Evolutionary conservation across 2,329 filamentous ascomycete genomes (phyloP).

Genomic region (Penicillium verrucosum): DNA sequence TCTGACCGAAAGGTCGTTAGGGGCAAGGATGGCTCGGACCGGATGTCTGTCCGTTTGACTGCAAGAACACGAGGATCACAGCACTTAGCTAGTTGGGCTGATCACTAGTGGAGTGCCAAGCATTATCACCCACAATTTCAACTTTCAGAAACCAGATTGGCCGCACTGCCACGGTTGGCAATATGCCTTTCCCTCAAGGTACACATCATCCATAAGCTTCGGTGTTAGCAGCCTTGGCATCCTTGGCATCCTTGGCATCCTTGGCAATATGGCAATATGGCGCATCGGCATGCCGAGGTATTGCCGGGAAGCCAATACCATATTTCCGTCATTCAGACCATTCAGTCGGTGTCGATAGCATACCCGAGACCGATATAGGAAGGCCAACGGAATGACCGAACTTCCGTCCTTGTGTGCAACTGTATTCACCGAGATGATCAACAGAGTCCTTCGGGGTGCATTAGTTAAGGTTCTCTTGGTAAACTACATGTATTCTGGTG

Average conservation of each 20-base stretch:
- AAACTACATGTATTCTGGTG: neutral
- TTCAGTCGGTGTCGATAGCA: too few relatives aligned
- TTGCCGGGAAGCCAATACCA: too few relatives aligned
- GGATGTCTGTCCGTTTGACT: neutral
- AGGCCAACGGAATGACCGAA: neutral
- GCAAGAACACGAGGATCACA: neutral
- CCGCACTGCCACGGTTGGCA: neutral
- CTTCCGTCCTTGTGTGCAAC: neutral
- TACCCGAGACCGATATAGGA: neutral
- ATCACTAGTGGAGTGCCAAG: conserved; percentile 10
- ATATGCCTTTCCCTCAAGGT: conserved; percentile 8
- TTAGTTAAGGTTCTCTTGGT: neutral
- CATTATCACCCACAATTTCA: neutral
- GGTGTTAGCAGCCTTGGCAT: neutral
- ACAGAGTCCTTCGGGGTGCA: neutral
- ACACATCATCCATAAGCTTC: conserved; percentile 17
- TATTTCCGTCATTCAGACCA: too few relatives aligned
- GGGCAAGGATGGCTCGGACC: neutral
- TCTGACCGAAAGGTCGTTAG: neutral
- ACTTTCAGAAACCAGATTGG: neutral
- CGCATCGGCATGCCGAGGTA: too few relatives aligned
- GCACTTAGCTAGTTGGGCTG: neutral
- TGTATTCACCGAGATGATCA: neutral
- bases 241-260: neutral
- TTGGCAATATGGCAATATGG: too few relatives aligned